Percentiles rank a stretch among this genome's conserved stretches.
Conservation (phyloP, 306 rosid genomes). For the Gynostemma pentaphyllum region DNA sequence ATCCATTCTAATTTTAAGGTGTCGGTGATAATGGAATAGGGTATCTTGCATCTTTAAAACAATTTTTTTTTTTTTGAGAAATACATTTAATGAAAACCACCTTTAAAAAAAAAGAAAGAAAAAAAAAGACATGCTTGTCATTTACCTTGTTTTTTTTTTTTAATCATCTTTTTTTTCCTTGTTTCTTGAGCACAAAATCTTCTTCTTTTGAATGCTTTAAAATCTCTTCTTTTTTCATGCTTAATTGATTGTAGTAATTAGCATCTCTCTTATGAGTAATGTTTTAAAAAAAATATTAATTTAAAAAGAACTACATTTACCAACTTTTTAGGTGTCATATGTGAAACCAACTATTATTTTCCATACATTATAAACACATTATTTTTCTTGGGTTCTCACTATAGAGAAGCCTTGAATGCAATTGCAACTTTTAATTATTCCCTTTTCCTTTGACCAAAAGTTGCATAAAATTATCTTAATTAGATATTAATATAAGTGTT, state of each 20-base stretch:
- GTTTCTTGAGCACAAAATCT: neutral
- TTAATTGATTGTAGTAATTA: neutral
- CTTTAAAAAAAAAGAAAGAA: neutral
- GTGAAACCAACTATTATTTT: too few relatives aligned
- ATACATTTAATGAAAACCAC: too few relatives aligned
- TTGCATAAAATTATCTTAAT: neutral
- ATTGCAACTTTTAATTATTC: conserved; percentile 5
- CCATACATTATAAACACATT: too few relatives aligned
- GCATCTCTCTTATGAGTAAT: too few relatives aligned
- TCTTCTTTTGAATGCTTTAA: neutral
- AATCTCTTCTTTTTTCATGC: neutral
- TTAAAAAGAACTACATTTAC: too few relatives aligned
- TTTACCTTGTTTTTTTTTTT: neutral
- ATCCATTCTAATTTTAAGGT: neutral
- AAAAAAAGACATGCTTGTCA: neutral
- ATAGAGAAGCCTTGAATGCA: neutral
- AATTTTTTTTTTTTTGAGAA: neutral
- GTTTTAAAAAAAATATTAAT: too few relatives aligned
- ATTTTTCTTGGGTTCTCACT: too few relatives aligned
- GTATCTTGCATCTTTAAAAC: neutral
- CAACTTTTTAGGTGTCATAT: too few relatives aligned
- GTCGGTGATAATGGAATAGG: neutral
- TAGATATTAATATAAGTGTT: neutral
- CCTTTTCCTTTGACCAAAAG: conserved; percentile 1
- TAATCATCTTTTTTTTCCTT: too few relatives aligned